Conservation (phyloP, 2,329 filamentous ascomycete genomes). For the Simplicillium aogashimaense region DNA sequence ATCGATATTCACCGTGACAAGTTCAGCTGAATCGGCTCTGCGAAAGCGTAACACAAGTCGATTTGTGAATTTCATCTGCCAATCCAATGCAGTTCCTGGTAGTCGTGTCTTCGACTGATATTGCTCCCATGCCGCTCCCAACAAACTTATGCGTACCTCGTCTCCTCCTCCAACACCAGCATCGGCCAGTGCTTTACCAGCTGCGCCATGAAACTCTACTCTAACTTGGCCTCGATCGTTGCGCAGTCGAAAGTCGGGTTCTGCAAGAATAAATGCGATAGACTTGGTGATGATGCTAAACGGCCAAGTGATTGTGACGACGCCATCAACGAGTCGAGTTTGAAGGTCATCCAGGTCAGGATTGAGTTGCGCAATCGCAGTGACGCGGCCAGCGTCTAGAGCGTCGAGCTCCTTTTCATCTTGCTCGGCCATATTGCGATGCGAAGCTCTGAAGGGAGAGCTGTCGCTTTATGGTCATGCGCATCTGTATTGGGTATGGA, state of each 20-base stretch:
- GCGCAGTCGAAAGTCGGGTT: constrained; percentile 74
- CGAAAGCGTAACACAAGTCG: constrained; percentile 34
- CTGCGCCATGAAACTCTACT: constrained; percentile 60
- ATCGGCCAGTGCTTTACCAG: constrained; percentile 59
- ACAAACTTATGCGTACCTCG: constrained; percentile 57
- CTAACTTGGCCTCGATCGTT: constrained; percentile 71
- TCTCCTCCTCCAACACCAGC: constrained; percentile 70
- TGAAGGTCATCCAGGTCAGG: constrained; percentile 33
- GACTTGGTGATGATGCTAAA: constrained; percentile 70
- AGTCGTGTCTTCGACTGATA: constrained; percentile 36
- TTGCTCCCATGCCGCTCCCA: constrained; percentile 56
- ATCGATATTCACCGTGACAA: constrained; percentile 44
- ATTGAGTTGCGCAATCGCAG: constrained; percentile 45
- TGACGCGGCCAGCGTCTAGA: constrained; percentile 21
- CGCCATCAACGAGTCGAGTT: constrained; percentile 48
- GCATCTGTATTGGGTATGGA: too few species aligned
- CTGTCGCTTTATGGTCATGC: too few species aligned
- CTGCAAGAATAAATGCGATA: constrained; percentile 71
- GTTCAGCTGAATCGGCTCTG: constrained; percentile 33
- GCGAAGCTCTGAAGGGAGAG: too few species aligned
- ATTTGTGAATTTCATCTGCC: constrained; percentile 46
- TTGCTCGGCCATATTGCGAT: too few species aligned
- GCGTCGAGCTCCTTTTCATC: neutral
- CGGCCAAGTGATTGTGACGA: constrained; percentile 83
- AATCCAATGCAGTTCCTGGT: constrained; percentile 42